Conservation (phyloP, 768 basidiomycete genomes). For the Xerocomus spinulosus region DNA sequence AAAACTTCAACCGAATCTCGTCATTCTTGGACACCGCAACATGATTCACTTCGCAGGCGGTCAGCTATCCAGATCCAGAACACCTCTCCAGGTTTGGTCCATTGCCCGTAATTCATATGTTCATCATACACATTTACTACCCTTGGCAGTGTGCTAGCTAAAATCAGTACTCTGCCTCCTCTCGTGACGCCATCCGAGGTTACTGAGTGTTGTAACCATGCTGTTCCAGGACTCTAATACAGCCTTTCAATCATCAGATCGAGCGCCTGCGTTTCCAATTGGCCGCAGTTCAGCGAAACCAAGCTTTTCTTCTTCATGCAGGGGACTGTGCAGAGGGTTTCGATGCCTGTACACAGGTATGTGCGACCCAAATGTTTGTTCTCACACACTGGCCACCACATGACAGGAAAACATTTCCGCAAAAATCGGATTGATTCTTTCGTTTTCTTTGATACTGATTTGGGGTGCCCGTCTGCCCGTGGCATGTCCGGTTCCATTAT, state of each 20-base stretch:
- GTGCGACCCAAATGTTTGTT: slow-evolving; percentile 21
- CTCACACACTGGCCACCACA: slow-evolving; percentile 8
- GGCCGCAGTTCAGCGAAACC: slow-evolving; percentile 71
- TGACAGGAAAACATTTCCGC: slow-evolving; percentile 77
- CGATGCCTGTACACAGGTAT: slow-evolving; percentile 81
- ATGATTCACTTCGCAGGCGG: slow-evolving; percentile 42
- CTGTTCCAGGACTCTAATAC: slow-evolving; percentile 27
- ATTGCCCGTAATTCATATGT: background rate
- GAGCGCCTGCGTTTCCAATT: slow-evolving; percentile 81
- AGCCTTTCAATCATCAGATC: slow-evolving; percentile 43
- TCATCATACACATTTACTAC: background rate
- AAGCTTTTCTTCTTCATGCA: slow-evolving; percentile 93
- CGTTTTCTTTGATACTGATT: slow-evolving; percentile 91
- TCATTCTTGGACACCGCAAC: background rate
- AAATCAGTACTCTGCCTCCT: slow-evolving; percentile 77
- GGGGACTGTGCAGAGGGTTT: slow-evolving; percentile 98
- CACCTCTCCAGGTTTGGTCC: slow-evolving; percentile 51
- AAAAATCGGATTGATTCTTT: slow-evolving; percentile 87
- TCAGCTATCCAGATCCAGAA: slow-evolving; percentile 62
- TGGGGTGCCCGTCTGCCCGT: slow-evolving; percentile 94
- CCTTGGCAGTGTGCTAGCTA: slow-evolving; percentile 60
- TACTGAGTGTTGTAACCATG: slow-evolving; percentile 13
- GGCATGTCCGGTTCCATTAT: slow-evolving; percentile 41
- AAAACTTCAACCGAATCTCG: background rate
- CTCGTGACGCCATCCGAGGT: slow-evolving; percentile 94